Evolutionary conservation across 768 basidiomycete species (phyloP).

Genomic region (Suillus subalutaceus): DNA sequence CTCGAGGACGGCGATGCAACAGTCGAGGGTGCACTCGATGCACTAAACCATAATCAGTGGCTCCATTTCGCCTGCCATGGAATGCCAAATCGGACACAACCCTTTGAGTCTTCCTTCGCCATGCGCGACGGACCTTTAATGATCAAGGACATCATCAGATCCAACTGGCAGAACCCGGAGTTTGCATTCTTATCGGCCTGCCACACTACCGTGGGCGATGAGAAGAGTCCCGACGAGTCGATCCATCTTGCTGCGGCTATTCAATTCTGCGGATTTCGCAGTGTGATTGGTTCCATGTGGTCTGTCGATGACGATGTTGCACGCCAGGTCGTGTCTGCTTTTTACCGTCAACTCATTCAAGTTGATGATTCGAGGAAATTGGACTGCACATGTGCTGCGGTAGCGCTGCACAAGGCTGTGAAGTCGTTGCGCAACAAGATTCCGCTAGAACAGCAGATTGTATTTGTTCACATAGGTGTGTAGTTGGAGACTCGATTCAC

Average conservation of each 20-base stretch:
- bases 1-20: neutral
- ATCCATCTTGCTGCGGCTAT: neutral
- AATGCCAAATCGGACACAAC: neutral
- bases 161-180: neutral
- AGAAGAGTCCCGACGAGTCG: neutral
- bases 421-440: neutral
- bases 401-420: neutral
- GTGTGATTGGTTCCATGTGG: neutral
- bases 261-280: neutral
- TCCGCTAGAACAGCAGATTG: neutral
- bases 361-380: neutral
- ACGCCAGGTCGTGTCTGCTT: neutral
- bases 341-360: neutral
- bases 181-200: neutral
- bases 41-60: neutral
- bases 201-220: neutral
- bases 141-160: neutral
- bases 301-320: neutral
- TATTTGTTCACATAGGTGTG: too few species aligned
- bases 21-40: neutral
- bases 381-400: neutral
- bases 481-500: neutral
- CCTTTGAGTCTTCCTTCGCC: neutral
- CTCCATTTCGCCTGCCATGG: neutral
- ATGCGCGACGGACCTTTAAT: neutral